Conservation (phyloP, 176 grass and related monocot genomes). For the Chrysopogon serrulatus region DNA sequence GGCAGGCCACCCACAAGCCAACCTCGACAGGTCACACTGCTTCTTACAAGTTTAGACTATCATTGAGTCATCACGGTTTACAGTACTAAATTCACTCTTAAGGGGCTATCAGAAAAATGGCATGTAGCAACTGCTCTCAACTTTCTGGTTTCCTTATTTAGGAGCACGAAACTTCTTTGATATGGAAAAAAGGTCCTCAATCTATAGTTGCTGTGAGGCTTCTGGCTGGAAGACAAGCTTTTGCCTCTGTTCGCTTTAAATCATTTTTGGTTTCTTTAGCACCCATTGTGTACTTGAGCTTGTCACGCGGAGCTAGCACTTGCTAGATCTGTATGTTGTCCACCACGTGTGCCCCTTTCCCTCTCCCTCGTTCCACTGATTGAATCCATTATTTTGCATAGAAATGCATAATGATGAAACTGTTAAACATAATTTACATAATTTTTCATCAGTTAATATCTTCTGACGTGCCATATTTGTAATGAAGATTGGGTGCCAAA, state of each 20-base stretch:
- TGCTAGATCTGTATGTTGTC: not conserved
- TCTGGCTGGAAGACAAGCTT: not conserved
- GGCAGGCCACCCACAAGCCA: too few species aligned
- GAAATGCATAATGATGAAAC: not conserved
- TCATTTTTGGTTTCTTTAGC: not conserved
- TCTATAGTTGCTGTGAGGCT: not conserved
- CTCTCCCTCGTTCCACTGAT: not conserved
- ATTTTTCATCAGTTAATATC: not conserved
- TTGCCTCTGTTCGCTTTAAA: not conserved
- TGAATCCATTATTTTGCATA: constrained; percentile 4
- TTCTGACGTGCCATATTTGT: constrained; percentile 22
- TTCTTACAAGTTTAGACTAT: not conserved
- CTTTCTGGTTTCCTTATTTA: not conserved
- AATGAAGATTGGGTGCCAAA: constrained; percentile 87
- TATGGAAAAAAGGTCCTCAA: not conserved
- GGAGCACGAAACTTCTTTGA: not conserved
- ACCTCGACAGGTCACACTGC: too few species aligned
- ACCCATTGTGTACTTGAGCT: not conserved
- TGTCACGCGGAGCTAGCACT: not conserved
- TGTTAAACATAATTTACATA: not conserved
- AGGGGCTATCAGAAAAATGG: not conserved
- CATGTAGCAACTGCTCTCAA: not conserved
- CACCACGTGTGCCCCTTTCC: not conserved
- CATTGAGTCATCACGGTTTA: constrained; percentile 2
- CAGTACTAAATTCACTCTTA: not conserved